Evolutionary conservation across 371 early-diverging fungal genomes (phyloP).

Genomic region (Coemansia sp.): DNA sequence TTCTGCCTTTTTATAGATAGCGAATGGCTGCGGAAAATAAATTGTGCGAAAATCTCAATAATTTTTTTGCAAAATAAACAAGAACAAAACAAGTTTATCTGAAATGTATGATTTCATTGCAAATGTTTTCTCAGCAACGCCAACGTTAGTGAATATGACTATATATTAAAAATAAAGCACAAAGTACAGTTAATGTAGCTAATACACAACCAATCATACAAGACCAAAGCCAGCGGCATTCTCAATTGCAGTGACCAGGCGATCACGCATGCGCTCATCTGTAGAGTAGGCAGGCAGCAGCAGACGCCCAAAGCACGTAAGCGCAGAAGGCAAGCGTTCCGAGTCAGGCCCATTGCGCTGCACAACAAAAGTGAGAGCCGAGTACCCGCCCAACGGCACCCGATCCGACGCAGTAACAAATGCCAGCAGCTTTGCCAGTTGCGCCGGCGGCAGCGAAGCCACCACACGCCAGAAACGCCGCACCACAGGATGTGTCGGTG

Average conservation of each 20-base stretch:
- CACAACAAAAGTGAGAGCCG: slow-evolving; percentile 79
- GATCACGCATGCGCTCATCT: slow-evolving; percentile 73
- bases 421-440: slow-evolving; percentile 64
- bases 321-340: slow-evolving; percentile 76
- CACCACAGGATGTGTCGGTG: slow-evolving; percentile 54
- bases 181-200: no score
- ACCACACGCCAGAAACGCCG: slow-evolving; percentile 75
- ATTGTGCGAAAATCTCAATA: no score
- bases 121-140: no score
- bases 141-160: no score
- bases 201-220: not conserved
- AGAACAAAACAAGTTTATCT: no score
- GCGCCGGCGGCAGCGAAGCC: slow-evolving; percentile 55
- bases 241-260: slow-evolving; percentile 79
- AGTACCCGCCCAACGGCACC: slow-evolving; percentile 73
- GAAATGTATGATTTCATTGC: no score
- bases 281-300: slow-evolving; percentile 85
- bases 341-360: slow-evolving; percentile 93
- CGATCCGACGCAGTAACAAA: slow-evolving; percentile 84
- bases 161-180: no score
- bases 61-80: no score
- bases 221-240: slow-evolving; percentile 85
- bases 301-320: slow-evolving; percentile 91
- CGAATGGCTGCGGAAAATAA: not conserved
- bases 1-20: no score